phyloP scores from a whole-genome alignment of 352 stramenopile species.

The Phytophthora niederhauseri region DNA sequence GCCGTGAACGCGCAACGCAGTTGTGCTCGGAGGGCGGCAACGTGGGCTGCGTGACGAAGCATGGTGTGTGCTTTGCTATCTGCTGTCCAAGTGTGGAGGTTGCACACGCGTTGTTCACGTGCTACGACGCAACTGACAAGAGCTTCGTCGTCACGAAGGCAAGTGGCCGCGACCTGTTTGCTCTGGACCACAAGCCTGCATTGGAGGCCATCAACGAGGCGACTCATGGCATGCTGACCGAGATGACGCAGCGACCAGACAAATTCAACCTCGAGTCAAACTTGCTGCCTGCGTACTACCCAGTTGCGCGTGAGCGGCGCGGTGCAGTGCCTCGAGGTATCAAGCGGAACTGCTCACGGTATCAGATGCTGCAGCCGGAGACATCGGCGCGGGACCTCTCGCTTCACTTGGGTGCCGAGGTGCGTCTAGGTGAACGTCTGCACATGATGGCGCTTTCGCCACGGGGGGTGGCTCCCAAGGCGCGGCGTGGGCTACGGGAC shows the following conservation, averaged over 20 bases:
- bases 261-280: conserved; percentile 71
- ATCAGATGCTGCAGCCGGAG: conserved; percentile 79
- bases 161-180: conserved; percentile 58
- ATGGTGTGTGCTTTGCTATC: conserved; percentile 76
- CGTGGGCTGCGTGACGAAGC: conserved; percentile 66
- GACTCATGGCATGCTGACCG: conserved; percentile 73
- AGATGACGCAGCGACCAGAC: conserved; percentile 62
- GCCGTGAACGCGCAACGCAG: conserved; percentile 53
- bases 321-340: conserved; percentile 38
- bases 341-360: conserved; percentile 52
- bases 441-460: conserved; percentile 78
- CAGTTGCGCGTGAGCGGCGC: conserved; percentile 59
- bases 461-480: conserved; percentile 56
- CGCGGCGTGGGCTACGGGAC: conserved; percentile 57
- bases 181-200: conserved; percentile 76
- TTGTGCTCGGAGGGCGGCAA: conserved; percentile 77
- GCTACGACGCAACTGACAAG: conserved; percentile 80
- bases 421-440: conserved; percentile 66
- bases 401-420: conserved; percentile 58
- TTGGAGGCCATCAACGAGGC: conserved; percentile 76
- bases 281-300: conserved; percentile 76
- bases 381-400: conserved; percentile 53
- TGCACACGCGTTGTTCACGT: conserved; percentile 79
- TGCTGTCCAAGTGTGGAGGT: conserved; percentile 85
- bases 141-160: conserved; percentile 72